These are phyloP conservation scores for Lactifluus subvellereus DNA, from an alignment of 768 basidiomycete species.

Conservation along the genomic window DNA sequence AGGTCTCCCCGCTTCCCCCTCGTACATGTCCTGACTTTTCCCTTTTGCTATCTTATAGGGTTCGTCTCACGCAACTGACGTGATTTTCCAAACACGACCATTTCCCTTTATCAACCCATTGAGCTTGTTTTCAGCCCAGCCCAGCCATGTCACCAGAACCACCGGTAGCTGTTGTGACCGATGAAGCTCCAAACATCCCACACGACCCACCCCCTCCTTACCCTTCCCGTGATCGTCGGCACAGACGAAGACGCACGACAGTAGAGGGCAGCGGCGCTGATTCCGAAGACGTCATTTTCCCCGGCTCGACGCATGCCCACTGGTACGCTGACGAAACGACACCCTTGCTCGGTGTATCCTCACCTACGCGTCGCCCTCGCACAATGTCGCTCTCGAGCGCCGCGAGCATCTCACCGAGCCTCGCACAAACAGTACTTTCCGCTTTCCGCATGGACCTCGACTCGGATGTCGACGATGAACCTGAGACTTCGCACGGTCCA, in stretches of 20 bases:
- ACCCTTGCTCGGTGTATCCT: constrained; percentile 37
- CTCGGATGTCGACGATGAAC: constrained; percentile 31
- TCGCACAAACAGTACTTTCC: constrained; percentile 64
- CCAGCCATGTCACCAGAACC: constrained; percentile 16
- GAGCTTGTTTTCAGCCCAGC: neutral
- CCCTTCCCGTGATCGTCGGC: constrained; percentile 46
- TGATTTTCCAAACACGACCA: neutral
- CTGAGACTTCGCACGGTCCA: constrained; percentile 20
- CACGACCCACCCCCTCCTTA: constrained; percentile 71
- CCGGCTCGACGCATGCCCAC: constrained; percentile 11
- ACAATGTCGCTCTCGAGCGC: constrained; percentile 48
- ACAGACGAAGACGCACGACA: constrained; percentile 31
- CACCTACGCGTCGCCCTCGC: constrained; percentile 37
- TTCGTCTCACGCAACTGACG: neutral
- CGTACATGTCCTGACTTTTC: too few species aligned
- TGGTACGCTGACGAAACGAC: constrained; percentile 43
- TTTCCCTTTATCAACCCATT: neutral
- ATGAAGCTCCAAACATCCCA: constrained; percentile 8
- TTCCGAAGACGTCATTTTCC: constrained; percentile 29
- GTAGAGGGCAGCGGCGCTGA: constrained; percentile 30
- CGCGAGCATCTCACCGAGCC: constrained; percentile 51
- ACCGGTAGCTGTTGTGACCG: neutral
- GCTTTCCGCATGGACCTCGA: constrained; percentile 55
- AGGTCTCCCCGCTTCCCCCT: too few species aligned
- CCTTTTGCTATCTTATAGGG: too few species aligned